These are phyloP conservation scores for Kwoniella europaea DNA, from an alignment of 768 basidiomycete genomes.

Conservation along the genomic window DNA sequence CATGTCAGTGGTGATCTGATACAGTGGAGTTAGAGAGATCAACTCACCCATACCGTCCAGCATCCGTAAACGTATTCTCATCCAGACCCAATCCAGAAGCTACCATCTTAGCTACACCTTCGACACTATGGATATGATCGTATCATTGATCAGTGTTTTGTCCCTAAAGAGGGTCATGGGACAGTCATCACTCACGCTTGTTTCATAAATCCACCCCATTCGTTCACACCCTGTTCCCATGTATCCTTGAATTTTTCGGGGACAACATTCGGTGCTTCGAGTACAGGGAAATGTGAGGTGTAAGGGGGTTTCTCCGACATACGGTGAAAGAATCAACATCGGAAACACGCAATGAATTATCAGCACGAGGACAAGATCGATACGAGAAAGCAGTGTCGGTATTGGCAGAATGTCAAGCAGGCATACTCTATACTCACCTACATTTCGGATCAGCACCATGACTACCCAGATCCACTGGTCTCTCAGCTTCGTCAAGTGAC, in stretches of 20 bases:
- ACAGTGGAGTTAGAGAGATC: background rate
- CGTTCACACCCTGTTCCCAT: constrained; percentile 78
- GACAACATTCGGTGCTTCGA: constrained; percentile 82
- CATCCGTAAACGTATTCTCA: constrained; percentile 71
- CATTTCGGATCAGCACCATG: constrained; percentile 87
- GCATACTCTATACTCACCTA: constrained; percentile 61
- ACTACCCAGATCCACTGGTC: constrained; percentile 72
- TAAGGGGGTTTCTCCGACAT: constrained; percentile 67
- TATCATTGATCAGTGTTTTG: background rate
- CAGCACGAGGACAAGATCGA: too few species aligned
- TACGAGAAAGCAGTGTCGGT: too few species aligned
- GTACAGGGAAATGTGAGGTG: constrained; percentile 72
- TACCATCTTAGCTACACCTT: constrained; percentile 84
- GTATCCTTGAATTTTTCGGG: constrained; percentile 69
- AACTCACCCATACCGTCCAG: constrained; percentile 80
- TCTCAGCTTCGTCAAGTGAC: constrained; percentile 72
- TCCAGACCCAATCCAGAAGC: constrained; percentile 81
- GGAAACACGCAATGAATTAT: background rate
- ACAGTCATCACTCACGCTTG: constrained; percentile 67
- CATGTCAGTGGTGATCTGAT: constrained; percentile 15
- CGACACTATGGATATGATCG: constrained; percentile 65
- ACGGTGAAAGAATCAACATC: constrained; percentile 60
- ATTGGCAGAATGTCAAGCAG: too few species aligned
- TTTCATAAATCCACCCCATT: constrained; percentile 89
- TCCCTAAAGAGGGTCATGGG: background rate